Base-by-base conservation (phyloP, 2,329 filamentous ascomycete species). In the Delphinella strobiligena region DNA sequence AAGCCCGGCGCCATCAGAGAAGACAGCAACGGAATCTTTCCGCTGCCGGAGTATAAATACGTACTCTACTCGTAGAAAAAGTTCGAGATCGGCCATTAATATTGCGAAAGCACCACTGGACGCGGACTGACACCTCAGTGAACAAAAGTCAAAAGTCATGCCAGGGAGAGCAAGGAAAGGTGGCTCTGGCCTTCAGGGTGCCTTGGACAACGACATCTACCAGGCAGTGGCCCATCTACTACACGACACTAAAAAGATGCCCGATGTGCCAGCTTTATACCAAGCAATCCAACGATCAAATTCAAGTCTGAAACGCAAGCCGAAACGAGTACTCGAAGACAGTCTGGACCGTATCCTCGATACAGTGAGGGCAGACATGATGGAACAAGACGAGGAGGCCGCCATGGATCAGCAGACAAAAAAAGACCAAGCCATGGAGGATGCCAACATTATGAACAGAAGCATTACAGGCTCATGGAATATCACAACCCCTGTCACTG, bases 281-380 rank as follows among this genome's bases (percentile, higher is more conserved):
- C 80, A 87, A 30, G 75, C 74, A 43, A 86, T 96, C 45, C 84
- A 87, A 50, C 66, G 69, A 37, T 94, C 87, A 11, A 95, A 95
- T 57, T 93, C 87, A 0, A 87, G 82, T 38, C 62, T 96, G 16
- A 85, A 83, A 46, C 71, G 91, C 16, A 78, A 82, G 49, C 86
- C 85, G 30, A 93, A 91, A 59, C 80, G 78, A 45, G 68, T 81
- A 0, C 64, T 96, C 1, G 84, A 94, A 57, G 83, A 91, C 47
- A 81, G 82, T 27, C 85, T 96, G 47, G 86, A 93, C 45, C 71
- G 85, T 5, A 85, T 88, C 0, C 64, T 95, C 12, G 74, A 79
- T 5, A 75, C 86, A 14, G 67, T 89, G 4, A 80, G 78, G 40
- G 65, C 69, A 47, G 75, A 84, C 48, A 72, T 78, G 44, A 59